Percentiles rank a stretch among this genome's conserved stretches.
Conservation (phyloP, 495 filamentous ascomycete genomes). For the Xylaria curta region DNA sequence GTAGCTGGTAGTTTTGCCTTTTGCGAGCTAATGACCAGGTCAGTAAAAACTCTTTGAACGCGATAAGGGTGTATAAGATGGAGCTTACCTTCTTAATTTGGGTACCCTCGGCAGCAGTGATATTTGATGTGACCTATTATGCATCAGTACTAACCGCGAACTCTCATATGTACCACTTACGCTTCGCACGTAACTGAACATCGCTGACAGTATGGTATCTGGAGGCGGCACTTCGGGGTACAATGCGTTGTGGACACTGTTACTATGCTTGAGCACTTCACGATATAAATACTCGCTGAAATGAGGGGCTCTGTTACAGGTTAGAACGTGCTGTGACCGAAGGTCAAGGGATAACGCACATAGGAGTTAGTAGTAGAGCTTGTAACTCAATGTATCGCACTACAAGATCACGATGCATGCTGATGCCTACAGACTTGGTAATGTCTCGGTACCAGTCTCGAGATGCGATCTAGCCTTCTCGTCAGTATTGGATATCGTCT, state of each 20-base stretch:
- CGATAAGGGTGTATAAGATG: neutral
- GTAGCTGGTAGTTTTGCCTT: conserved; percentile 81
- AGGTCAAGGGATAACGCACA: conserved; percentile 35
- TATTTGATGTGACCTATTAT: conserved; percentile 60
- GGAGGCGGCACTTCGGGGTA: conserved; percentile 76
- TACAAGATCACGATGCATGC: conserved; percentile 82
- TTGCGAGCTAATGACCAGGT: conserved; percentile 57
- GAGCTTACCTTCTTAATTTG: conserved; percentile 71
- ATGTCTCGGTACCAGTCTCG: conserved; percentile 92
- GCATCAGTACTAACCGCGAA: neutral
- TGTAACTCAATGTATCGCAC: conserved; percentile 86
- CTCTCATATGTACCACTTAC: conserved; percentile 44
- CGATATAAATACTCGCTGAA: conserved; percentile 95
- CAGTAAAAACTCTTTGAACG: neutral
- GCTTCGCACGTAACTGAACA: conserved; percentile 77
- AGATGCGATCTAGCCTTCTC: conserved; percentile 21
- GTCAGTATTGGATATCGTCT: neutral
- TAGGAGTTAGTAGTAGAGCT: conserved; percentile 66
- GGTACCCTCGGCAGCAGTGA: conserved; percentile 83
- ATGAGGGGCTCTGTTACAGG: conserved; percentile 80
- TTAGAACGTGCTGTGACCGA: conserved; percentile 33
- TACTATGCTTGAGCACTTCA: conserved; percentile 78
- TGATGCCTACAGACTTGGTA: conserved; percentile 70
- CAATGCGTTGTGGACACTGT: conserved; percentile 77
- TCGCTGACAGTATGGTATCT: conserved; percentile 69